Percentiles rank a stretch among this genome's conserved stretches.
These are phyloP conservation scores for Heterobasidion parviporum DNA, from an alignment of 1,284 basidiomycete species.

Conservation along the genomic window DNA sequence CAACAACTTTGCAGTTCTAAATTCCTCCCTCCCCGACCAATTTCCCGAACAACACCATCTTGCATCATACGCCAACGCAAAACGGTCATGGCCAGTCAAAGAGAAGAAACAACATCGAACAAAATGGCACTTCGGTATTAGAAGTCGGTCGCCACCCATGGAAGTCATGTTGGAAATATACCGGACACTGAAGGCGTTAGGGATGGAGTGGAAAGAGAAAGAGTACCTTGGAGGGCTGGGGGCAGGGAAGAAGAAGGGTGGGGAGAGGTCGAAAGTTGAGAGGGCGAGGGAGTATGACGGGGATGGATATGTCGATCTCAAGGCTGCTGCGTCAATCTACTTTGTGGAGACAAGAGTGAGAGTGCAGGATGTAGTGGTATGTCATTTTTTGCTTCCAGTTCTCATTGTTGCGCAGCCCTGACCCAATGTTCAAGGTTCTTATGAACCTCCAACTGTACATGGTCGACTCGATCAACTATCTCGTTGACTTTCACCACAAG, in stretches of 20 bases:
- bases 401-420: not conserved
- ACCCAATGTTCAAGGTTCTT: constrained; percentile 48
- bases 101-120: constrained; percentile 67
- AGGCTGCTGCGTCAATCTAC: constrained; percentile 71
- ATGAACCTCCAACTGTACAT: constrained; percentile 98
- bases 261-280: constrained; percentile 36
- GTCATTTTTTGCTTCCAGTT: constrained; percentile 19
- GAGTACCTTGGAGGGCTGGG: constrained; percentile 62
- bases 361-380: constrained; percentile 84
- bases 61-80: constrained; percentile 56
- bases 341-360: constrained; percentile 92
- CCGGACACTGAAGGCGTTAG: constrained; percentile 83
- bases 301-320: constrained; percentile 51
- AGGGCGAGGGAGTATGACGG: constrained; percentile 61
- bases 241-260: constrained; percentile 11
- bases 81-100: constrained; percentile 39
- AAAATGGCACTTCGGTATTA: constrained; percentile 97
- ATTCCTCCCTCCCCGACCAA: constrained; percentile 69
- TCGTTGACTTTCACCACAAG: constrained; percentile 98
- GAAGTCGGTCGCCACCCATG: constrained; percentile 93
- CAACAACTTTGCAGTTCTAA: constrained; percentile 78
- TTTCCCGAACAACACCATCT: constrained; percentile 45
- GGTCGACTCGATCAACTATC: constrained; percentile 92
- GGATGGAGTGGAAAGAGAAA: constrained; percentile 96
- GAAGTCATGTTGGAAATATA: constrained; percentile 99